These are phyloP conservation scores for Exserohilum turcica DNA, from an alignment of 2,329 filamentous ascomycete species.

Conservation along the genomic window DNA sequence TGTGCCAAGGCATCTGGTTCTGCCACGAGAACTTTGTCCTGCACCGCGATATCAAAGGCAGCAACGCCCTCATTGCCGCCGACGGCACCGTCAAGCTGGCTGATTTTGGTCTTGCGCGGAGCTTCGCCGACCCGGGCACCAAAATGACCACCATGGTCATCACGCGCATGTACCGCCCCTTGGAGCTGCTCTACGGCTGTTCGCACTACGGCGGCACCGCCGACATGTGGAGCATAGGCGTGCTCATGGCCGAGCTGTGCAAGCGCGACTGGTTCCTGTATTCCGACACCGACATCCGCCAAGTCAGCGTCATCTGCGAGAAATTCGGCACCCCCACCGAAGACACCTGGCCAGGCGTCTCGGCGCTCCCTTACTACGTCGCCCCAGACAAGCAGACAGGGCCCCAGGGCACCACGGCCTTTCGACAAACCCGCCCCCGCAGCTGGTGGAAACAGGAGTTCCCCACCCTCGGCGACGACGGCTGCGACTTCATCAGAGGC, in stretches of 20 bases:
- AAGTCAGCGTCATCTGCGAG: constrained; percentile 82
- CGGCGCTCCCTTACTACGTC: constrained; percentile 79
- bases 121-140: constrained; percentile 84
- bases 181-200: constrained; percentile 90
- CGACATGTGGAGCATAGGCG: constrained; percentile 91
- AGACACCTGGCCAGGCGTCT: constrained; percentile 93
- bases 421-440: constrained; percentile 67
- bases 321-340: constrained; percentile 89
- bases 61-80: constrained; percentile 92
- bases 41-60: constrained; percentile 98
- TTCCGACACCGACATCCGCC: constrained; percentile 82
- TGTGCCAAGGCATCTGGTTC: constrained; percentile 91
- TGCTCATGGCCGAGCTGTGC: constrained; percentile 90
- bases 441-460: constrained; percentile 79
- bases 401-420: constrained; percentile 35
- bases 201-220: constrained; percentile 88
- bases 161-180: constrained; percentile 94
- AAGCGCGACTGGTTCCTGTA: constrained; percentile 82
- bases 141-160: constrained; percentile 95
- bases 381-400: constrained; percentile 57
- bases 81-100: constrained; percentile 94
- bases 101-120: constrained; percentile 93
- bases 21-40: constrained; percentile 94
- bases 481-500: constrained; percentile 84
- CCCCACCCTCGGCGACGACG: constrained; percentile 76